Percentiles rank a stretch among this genome's conserved stretches.
Conservation (phyloP, 305 asterid genomes). For the Plantago lanceolata region DNA sequence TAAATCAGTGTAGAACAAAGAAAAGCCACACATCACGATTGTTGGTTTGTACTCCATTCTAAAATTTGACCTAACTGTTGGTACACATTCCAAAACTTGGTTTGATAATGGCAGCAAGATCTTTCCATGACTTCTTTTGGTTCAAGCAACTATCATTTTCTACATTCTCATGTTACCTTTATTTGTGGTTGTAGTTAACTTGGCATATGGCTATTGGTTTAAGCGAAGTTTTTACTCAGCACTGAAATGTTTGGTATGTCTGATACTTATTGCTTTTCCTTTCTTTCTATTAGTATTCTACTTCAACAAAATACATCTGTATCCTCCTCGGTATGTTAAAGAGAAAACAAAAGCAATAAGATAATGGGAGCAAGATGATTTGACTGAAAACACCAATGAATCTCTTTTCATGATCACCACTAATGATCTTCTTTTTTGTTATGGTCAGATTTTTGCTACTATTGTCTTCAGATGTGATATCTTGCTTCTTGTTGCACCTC, state of each 20-base stretch:
- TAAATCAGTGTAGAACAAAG: no score
- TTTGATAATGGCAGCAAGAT: neutral
- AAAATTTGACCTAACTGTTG: no score
- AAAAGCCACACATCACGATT: no score
- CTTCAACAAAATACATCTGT: neutral
- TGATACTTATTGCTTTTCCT: neutral
- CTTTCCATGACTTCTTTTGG: constrained; percentile 9
- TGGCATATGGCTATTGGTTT: constrained; percentile 95
- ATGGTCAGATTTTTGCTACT: constrained; percentile 75
- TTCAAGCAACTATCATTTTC: constrained; percentile 9
- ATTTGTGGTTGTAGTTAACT: constrained; percentile 57
- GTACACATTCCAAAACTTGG: neutral
- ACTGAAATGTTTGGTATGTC: constrained; percentile 74
- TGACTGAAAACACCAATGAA: constrained; percentile 3
- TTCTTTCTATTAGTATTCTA: neutral
- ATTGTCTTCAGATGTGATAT: constrained; percentile 88
- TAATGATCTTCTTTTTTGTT: constrained; percentile 25
- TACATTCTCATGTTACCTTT: constrained; percentile 26
- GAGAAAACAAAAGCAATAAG: neutral
- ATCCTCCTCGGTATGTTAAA: neutral
- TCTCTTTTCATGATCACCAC: constrained; percentile 8
- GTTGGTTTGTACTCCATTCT: no score
- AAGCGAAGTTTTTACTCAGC: constrained; percentile 68
- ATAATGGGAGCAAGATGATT: constrained; percentile 15
- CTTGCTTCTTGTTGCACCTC: constrained; percentile 68